Base-by-base conservation (phyloP, 305 asterid species). In the Fraxinus angustifolia region DNA sequence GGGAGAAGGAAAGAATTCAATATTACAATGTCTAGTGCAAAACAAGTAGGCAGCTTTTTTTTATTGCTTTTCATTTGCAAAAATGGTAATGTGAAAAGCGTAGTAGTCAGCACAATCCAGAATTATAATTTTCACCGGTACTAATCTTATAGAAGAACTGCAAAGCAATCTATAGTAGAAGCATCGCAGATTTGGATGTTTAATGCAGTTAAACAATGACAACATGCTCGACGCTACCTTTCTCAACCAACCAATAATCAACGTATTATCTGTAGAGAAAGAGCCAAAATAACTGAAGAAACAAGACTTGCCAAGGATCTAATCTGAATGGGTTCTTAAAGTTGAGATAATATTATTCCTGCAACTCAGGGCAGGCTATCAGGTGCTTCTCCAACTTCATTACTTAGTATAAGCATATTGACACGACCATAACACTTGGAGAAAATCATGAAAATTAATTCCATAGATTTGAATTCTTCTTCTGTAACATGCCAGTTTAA, bases 251-350 rank as follows among this genome's bases (percentile, higher is more conserved):
- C 33, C 14, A 23, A 21, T 23, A 42, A 77, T 17, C 82, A 42
- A 10, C 8, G 33, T 56, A 71, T 0, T 30, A 45, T 34, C 21
- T 68, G 77, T 65, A 31, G 45, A 68, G 21, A 62, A 14, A 71
- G n/a, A 79, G 83, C 78, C 70, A 78, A 67, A 70, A 74, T 19
- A 62, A 34, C 45, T 67, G 21, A 76, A 73, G 56, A 67, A 76
- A 62, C 40, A 79, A 80, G 79, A 77, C 72, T 77, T 75, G n/a
- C 62, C 73, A 74, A 76, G 56, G 50, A 74, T 40, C 80, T 77
- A 40, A 71, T 56, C 50, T 21, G 67, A 84, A 58, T 56, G 74
- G 40, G n/a, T 12, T 58, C 76, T 79, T 23, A 77, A 17, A 73
- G 62, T 70, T 56, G 79, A 30, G 73, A 78, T 70, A 73, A 68